Evolutionary conservation across 768 basidiomycete species (phyloP), one percentile per base, ranked within the genome.

Genomic region (Suillus sp.): DNA sequence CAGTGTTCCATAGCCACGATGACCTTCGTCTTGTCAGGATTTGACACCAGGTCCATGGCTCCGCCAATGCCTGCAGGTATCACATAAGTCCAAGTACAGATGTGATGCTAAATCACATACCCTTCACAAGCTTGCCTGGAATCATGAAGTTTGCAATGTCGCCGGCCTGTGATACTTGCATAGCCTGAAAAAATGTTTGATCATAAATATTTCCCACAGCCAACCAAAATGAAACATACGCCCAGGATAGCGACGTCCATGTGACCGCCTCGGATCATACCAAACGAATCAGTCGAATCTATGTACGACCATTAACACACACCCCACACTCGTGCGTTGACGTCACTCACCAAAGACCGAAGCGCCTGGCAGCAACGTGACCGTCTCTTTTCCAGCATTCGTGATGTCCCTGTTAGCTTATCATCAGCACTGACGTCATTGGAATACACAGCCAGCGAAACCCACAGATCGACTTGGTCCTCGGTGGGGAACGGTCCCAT

Each of bases 91-190:
- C 13, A 32, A 20, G 25, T 61, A 34, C 20, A 20, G 11, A 16
- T 47, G 3, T 25, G 14, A 62, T 7, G 8, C 5, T 9, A 20
- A 40, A 25, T 42, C 37, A 43, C 68, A 43, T 62, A 82, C 88
- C 89, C 79, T 90, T 91, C 55, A 92, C 81, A 76, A 92, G 85
- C 78, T 95, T 94, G 14, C 92, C 92, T 18, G 93, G 94, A 68
- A 95, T 93, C 93, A 95, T 96, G 75, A 92, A 96, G 80, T 96
- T 96, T 65, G 94, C 94, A 68, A 96, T 88, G 75, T 96, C 93
- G 57, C 92, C 93, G 0, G 85, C 84, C 67, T 90, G 86, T 0
- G 92, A 92, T 37, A 96, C 94, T 82, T 95, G 89, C 91, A 96
- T 91, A 14, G 92, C 91, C 89, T 91, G 65, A 6, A 25, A 43